A percentile compares a stretch with the other conserved stretches of the same genome.
phyloP scores from a whole-genome alignment of 805 yeast species.

The Lipomyces kockii region DNA sequence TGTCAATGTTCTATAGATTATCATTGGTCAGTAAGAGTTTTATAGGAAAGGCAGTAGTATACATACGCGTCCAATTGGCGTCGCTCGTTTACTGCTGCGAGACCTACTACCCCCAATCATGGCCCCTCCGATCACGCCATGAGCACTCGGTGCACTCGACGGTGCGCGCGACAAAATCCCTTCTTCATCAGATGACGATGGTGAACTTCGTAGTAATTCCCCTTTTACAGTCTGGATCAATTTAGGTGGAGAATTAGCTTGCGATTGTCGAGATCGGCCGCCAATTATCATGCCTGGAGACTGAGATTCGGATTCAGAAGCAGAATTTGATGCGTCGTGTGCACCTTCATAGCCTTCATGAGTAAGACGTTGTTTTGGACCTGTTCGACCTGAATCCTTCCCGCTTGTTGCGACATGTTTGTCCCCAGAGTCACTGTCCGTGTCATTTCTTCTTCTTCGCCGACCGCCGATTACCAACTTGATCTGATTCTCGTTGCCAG shows the following conservation, averaged over 20 bases:
- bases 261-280: neutral
- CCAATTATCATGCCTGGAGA: neutral
- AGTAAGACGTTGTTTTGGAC: neutral
- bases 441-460: neutral
- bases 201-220: neutral
- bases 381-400: neutral
- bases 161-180: neutral
- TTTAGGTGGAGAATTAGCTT: neutral
- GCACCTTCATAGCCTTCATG: neutral
- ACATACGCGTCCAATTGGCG: neutral
- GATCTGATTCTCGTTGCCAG: neutral
- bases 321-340: neutral
- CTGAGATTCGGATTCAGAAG: neutral
- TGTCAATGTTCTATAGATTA: neutral
- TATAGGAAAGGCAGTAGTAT: neutral
- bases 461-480: neutral
- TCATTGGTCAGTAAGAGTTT: neutral
- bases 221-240: neutral
- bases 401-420: neutral
- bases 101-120: neutral
- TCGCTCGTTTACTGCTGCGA: neutral
- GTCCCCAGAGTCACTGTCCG: neutral
- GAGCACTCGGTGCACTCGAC: neutral
- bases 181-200: neutral
- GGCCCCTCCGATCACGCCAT: conserved; percentile 5